These are phyloP conservation scores for Cercophora scortea DNA, from an alignment of 495 filamentous ascomycete genomes.

Conservation along the genomic window DNA sequence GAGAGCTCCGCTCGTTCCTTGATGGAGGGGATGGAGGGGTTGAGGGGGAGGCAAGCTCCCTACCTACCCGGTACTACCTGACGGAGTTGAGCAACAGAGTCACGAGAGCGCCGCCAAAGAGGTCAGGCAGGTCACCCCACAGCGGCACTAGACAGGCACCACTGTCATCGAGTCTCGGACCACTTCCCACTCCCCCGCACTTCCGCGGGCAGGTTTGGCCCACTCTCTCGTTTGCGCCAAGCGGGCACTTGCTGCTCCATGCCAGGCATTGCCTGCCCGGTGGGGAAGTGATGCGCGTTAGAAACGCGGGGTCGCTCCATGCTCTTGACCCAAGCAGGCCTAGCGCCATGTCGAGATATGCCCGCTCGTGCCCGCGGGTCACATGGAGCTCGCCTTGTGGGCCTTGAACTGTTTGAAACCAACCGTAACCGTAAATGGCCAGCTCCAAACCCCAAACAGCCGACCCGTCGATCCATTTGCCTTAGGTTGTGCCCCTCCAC, in stretches of 20 bases:
- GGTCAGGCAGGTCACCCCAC: slow-evolving; percentile 3
- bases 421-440: too few relatives aligned
- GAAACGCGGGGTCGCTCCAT: slow-evolving; percentile 10
- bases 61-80: too few relatives aligned
- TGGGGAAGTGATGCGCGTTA: neutral
- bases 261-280: too few relatives aligned
- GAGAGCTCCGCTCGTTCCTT: slow-evolving; percentile 1
- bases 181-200: too few relatives aligned
- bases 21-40: neutral
- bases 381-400: too few relatives aligned
- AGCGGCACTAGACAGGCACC: neutral
- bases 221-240: neutral
- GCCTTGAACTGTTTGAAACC: too few relatives aligned
- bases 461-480: too few relatives aligned
- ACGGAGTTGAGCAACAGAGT: slow-evolving; percentile 8
- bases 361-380: too few relatives aligned
- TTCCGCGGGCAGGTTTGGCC: neutral
- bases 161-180: neutral
- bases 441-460: too few relatives aligned
- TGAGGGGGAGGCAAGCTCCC: neutral
- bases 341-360: too few relatives aligned
- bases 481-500: too few relatives aligned
- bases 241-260: neutral
- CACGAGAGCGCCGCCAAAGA: slow-evolving; percentile 12
- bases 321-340: too few relatives aligned